Base-by-base conservation (phyloP, 305 asterid genomes). In the Stenogyne calaminthoides region DNA sequence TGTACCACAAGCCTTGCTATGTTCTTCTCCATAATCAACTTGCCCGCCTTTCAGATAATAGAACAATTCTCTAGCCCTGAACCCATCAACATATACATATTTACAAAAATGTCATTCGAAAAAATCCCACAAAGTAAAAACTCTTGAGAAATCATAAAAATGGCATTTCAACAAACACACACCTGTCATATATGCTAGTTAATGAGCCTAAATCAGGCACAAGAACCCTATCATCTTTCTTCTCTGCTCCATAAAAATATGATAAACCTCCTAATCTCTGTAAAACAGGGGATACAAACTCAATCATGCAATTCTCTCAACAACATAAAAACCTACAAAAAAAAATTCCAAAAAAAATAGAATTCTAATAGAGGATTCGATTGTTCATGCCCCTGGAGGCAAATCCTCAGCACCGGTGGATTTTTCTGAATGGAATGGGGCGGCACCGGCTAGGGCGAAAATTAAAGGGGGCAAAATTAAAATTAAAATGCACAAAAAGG, bases 141-240 rank as follows among this genome's bases (percentile, higher is more conserved):
- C n/a, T n/a, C n/a, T n/a, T n/a, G n/a, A n/a, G n/a, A n/a, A n/a
- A n/a, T n/a, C n/a, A n/a, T n/a, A n/a, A n/a, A n/a, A n/a, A n/a
- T n/a, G n/a, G n/a, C n/a, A n/a, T n/a, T n/a, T n/a, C n/a, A n/a
- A n/a, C n/a, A n/a, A n/a, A n/a, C n/a, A n/a, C n/a, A n/a, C n/a
- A n/a, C n/a, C n/a, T n/a, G n/a, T n/a, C n/a, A n/a, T n/a, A n/a
- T n/a, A n/a, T n/a, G n/a, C n/a, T n/a, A n/a, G n/a, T 91, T 75
- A 94, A 79, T 15, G 99, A 94, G 32, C 97, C 99, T 54, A 94
- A 86, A 88, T 94, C 99, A 68, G 99, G 97, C 54, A 94, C 99
- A 71, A 94, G 91, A 78, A 88, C 98, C 83, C 96, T 88, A 10
- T 90, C 98, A 80, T 92, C 98, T 74, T 92, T 95, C 90, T 88